These are phyloP conservation scores for Phytophthora litchii DNA, from an alignment of 352 stramenopile species.

Conservation along the genomic window DNA sequence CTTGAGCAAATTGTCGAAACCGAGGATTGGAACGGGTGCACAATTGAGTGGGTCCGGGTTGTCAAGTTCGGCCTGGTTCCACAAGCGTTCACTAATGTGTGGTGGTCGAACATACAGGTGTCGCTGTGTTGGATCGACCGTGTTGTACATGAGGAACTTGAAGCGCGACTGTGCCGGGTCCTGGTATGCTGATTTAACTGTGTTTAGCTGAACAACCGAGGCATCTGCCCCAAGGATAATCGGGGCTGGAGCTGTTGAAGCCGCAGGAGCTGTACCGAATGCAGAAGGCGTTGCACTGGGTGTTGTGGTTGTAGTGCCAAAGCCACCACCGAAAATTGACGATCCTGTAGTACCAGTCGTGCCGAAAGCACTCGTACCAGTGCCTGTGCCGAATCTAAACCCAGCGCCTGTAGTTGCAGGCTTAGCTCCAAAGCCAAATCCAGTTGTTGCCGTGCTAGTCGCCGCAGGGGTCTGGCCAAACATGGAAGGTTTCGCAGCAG, in stretches of 20 bases:
- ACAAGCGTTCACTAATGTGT: slow-evolving; percentile 85
- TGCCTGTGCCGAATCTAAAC: slow-evolving; percentile 41
- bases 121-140: slow-evolving; percentile 80
- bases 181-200: slow-evolving; percentile 84
- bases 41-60: slow-evolving; percentile 87
- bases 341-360: slow-evolving; percentile 26
- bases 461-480: slow-evolving; percentile 51
- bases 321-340: slow-evolving; percentile 40
- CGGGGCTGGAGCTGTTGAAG: slow-evolving; percentile 56
- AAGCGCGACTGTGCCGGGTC: slow-evolving; percentile 86
- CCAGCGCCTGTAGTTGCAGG: slow-evolving; percentile 28
- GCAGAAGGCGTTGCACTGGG: slow-evolving; percentile 20
- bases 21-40: slow-evolving; percentile 75
- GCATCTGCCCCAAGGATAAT: slow-evolving; percentile 81
- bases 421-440: slow-evolving; percentile 44
- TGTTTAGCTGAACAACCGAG: slow-evolving; percentile 80
- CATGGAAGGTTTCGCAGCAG: slow-evolving; percentile 49
- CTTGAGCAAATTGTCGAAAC: slow-evolving; percentile 83
- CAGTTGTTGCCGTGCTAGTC: slow-evolving; percentile 28
- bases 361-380: slow-evolving; percentile 22
- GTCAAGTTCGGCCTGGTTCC: slow-evolving; percentile 86
- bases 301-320: slow-evolving; percentile 34
- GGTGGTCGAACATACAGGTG: slow-evolving; percentile 81
- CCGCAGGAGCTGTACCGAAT: slow-evolving; percentile 39
- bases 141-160: slow-evolving; percentile 92